These are phyloP conservation scores for Naganishia vaughanmartiniae DNA, from an alignment of 768 basidiomycete species.

Conservation along the genomic window DNA sequence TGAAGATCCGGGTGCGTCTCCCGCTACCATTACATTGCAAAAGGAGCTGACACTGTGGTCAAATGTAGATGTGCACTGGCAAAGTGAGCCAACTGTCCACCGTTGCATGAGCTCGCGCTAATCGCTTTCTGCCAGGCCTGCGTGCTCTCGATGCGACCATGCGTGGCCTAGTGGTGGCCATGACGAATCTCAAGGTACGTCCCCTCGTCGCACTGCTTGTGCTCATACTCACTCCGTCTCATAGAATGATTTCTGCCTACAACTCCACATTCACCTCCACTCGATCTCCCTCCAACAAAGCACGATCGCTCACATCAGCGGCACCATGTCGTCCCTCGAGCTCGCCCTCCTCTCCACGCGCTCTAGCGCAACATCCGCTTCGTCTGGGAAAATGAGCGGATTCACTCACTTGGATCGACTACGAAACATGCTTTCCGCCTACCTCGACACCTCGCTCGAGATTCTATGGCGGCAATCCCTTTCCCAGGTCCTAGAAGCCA, in stretches of 20 bases:
- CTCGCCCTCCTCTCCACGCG: slow-evolving; percentile 57
- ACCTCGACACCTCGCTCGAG: slow-evolving; percentile 85
- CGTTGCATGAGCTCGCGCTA: too few relatives aligned
- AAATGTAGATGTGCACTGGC: slow-evolving; percentile 26
- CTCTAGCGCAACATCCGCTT: not conserved
- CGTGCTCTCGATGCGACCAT: slow-evolving; percentile 41
- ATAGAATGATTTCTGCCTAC: slow-evolving; percentile 54
- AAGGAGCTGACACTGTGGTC: slow-evolving; percentile 23
- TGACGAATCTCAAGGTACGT: slow-evolving; percentile 47
- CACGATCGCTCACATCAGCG: slow-evolving; percentile 71
- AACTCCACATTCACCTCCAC: slow-evolving; percentile 62
- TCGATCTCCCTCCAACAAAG: slow-evolving; percentile 77
- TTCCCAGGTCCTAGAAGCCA: slow-evolving; percentile 76
- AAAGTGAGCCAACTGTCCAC: slow-evolving; percentile 5
- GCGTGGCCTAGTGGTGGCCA: slow-evolving; percentile 41
- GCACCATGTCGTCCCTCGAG: slow-evolving; percentile 65
- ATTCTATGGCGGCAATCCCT: slow-evolving; percentile 88
- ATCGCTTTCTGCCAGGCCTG: not conserved
- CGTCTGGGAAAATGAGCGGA: slow-evolving; percentile 57
- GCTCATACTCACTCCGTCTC: not conserved
- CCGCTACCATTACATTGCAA: not conserved
- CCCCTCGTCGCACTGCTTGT: not conserved
- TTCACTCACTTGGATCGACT: slow-evolving; percentile 88
- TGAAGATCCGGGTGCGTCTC: slow-evolving; percentile 17
- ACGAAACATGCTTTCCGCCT: slow-evolving; percentile 86